Evolutionary conservation across 768 basidiomycete genomes (phyloP), one percentile per base, ranked within the genome.

Genomic region (Pisolithus tinctorius): DNA sequence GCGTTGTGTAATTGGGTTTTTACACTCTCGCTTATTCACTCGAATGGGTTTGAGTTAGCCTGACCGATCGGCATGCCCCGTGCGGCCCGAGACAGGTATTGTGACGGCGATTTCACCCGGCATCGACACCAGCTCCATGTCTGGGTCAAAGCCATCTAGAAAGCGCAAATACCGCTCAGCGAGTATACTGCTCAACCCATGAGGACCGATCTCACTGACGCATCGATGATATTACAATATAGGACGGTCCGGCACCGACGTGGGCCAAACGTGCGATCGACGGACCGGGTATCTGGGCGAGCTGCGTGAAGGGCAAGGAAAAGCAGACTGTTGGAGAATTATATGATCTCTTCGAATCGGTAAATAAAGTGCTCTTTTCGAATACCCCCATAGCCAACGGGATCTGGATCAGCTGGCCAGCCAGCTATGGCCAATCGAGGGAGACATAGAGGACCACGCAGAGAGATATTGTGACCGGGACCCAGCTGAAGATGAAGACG

Each of bases 241-340:
- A 87, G 85, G 83, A 86, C 59, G 85, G 85, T 5, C 37, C 60
- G 29, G 79, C 80, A 2, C 76, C 82, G 16, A 75, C 82, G 27
- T 84, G 83, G 83, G 75, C 69, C 20, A 87, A 81, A 64, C 70
- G 78, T 40, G 66, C 71, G 25, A 77, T 91, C 51, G 85, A 87
- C 53, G 90, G 90, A 8, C 90, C 90, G 17, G 89, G 90, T 16
- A 70, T 93, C 17, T 93, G 90, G 89, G 86, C 81, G 9, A 89
- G 83, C 60, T 92, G 88, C 74, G 78, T 89, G 29, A 88, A 85
- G 64, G 90, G 90, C 17, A 92, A 84, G 58, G 91, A 93, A 64
- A 85, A 79, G 55, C 84, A 83, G 60, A 77, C 86, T 0, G 78
- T 88, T 4, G 81, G 83, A 36, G 90, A 93, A 62, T 65, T 88